Evolutionary conservation across 2,329 filamentous ascomycete species (phyloP).

Genomic region (Penicillium sclerotiorum): DNA sequence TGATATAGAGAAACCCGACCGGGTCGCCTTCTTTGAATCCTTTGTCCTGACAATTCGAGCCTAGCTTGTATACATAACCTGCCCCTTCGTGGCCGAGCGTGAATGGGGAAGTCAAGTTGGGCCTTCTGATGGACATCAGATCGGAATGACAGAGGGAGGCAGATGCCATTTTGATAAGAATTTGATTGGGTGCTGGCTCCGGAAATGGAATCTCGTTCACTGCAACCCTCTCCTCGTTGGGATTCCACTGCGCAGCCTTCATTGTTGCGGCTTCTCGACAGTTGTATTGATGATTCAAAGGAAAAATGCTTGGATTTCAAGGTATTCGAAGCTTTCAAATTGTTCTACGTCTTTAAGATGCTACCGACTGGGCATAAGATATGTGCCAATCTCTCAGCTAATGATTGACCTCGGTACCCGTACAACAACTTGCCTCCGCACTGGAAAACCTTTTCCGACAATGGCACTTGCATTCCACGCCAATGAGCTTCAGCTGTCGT

Average conservation of each 20-base stretch:
- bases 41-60: background rate
- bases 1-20: background rate
- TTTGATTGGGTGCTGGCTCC: background rate
- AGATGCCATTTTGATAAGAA: background rate
- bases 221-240: background rate
- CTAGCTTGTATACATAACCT: background rate
- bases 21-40: background rate
- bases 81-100: background rate
- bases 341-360: too few relatives aligned
- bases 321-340: too few relatives aligned
- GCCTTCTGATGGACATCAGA: background rate
- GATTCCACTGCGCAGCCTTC: background rate
- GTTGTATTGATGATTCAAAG: too few relatives aligned
- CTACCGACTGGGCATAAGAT: too few relatives aligned
- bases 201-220: constrained; percentile 1
- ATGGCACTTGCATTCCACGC: too few relatives aligned
- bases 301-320: too few relatives aligned
- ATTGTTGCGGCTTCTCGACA: too few relatives aligned
- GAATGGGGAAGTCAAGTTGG: background rate
- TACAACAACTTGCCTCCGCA: too few relatives aligned
- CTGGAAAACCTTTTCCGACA: too few relatives aligned
- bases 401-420: too few relatives aligned
- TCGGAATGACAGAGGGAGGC: constrained; percentile 2
- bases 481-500: too few relatives aligned
- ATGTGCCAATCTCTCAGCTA: too few relatives aligned